Conservation (phyloP, 257 asterid genomes). For the Solanum sitiens region DNA sequence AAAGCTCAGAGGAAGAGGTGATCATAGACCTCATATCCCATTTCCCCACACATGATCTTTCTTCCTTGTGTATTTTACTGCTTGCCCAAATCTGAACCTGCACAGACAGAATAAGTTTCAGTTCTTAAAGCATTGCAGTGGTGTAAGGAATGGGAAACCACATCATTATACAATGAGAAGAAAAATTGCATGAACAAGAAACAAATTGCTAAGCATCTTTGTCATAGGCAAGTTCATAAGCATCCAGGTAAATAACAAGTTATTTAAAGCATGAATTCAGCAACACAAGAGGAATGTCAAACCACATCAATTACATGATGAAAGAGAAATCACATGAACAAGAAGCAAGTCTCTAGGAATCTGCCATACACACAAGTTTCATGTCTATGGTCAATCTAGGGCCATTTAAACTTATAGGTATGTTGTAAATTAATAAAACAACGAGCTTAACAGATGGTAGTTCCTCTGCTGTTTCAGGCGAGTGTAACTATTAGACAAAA, state of each 20-base stretch:
- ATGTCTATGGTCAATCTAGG: not conserved
- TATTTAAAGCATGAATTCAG: not conserved
- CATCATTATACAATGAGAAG: not conserved
- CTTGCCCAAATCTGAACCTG: slow-evolving; percentile 98
- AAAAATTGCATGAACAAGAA: not conserved
- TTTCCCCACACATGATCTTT: slow-evolving; percentile 81
- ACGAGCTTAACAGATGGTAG: not conserved
- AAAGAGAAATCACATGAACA: not conserved
- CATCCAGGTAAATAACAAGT: not conserved
- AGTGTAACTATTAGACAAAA: not conserved
- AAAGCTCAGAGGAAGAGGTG: slow-evolving; percentile 69
- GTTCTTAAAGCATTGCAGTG: not conserved
- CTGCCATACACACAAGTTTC: not conserved
- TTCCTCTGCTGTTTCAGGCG: not conserved
- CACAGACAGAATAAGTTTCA: slow-evolving; percentile 5
- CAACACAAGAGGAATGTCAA: not conserved
- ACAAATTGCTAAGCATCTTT: not conserved
- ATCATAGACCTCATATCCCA: slow-evolving; percentile 76
- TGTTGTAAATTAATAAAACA: not conserved
- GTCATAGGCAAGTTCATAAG: not conserved
- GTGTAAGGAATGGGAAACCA: not conserved
- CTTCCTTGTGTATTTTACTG: slow-evolving; percentile 70
- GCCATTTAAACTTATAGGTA: not conserved
- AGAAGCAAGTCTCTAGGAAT: not conserved
- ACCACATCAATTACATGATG: not conserved